Conservation (phyloP, 2,329 filamentous ascomycete species). For the Fusarium zealandicum region DNA sequence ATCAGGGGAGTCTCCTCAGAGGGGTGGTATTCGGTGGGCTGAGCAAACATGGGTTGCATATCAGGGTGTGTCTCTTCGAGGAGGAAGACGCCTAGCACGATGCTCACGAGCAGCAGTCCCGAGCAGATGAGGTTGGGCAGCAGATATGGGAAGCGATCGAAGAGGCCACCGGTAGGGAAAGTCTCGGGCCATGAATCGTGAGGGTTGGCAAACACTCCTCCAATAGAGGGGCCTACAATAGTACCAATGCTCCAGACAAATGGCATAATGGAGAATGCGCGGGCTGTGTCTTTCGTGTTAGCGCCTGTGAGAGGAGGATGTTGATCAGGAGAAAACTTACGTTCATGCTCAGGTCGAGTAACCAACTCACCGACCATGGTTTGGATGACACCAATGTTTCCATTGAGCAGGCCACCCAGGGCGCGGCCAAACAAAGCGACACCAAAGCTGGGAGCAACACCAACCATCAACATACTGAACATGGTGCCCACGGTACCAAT, state of each 20-base stretch:
- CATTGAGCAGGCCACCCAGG: conserved; percentile 83
- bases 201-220: conserved; percentile 85
- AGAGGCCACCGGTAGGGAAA: conserved; percentile 74
- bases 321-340: conserved; percentile 59
- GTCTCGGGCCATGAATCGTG: conserved; percentile 73
- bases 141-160: conserved; percentile 82
- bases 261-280: conserved; percentile 90
- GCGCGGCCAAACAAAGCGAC: conserved; percentile 78
- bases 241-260: conserved; percentile 93
- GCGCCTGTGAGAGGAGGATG: background rate
- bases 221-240: conserved; percentile 87
- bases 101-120: conserved; percentile 76
- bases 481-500: conserved; percentile 84
- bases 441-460: conserved; percentile 84
- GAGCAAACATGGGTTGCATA: conserved; percentile 64
- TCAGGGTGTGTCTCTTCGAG: conserved; percentile 91
- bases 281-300: conserved; percentile 57
- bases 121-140: conserved; percentile 90
- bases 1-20: conserved; percentile 78
- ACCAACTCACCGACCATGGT: conserved; percentile 93
- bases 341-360: conserved; percentile 83
- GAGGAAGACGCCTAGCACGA: conserved; percentile 79
- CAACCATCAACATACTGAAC: conserved; percentile 82
- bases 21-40: conserved; percentile 58
- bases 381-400: conserved; percentile 89